A percentile compares a stretch with the other conserved stretches of the same genome.
These are phyloP conservation scores for Xylariaceae sp. DNA, from an alignment of 2,329 filamentous ascomycete genomes.

Conservation along the genomic window DNA sequence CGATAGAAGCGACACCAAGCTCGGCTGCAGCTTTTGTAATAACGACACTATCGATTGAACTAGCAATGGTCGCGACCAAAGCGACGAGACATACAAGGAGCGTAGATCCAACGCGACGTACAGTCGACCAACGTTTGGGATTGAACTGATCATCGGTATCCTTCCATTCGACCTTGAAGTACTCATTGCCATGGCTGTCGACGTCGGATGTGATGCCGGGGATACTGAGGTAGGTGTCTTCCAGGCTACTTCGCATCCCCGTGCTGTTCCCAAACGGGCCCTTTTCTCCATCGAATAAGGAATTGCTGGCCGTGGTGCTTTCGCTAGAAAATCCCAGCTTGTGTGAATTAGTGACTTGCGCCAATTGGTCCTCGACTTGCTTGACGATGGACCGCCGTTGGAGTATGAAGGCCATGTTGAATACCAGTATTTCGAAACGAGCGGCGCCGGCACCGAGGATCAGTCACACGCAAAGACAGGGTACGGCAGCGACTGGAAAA, in stretches of 20 bases:
- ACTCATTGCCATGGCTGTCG: conserved; percentile 4
- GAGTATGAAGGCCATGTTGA: conserved; percentile 10
- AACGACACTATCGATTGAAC: conserved; percentile 51
- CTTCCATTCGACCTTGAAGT: conserved; percentile 41
- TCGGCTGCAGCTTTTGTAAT: conserved; percentile 42
- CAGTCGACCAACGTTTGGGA: conserved; percentile 37
- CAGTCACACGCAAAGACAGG: no score
- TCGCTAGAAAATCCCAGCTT: not conserved
- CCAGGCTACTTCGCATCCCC: not conserved
- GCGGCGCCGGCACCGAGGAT: no score
- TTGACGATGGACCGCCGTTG: conserved; percentile 6
- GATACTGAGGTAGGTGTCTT: conserved; percentile 5
- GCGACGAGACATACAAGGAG: conserved; percentile 46
- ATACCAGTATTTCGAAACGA: not conserved
- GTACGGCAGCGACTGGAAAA: no score
- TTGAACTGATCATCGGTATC: conserved; percentile 35
- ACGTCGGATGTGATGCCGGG: conserved; percentile 6
- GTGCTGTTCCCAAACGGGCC: no score
- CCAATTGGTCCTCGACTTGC: conserved; percentile 5
- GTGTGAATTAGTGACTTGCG: not conserved
- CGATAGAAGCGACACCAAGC: conserved; percentile 48
- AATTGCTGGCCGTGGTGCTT: not conserved
- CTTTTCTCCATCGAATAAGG: not conserved
- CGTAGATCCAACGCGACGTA: conserved; percentile 37
- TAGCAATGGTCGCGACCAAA: conserved; percentile 49